These are phyloP conservation scores for Fusarium fujikuroi DNA, from an alignment of 2,329 filamentous ascomycete species.

Conservation along the genomic window DNA sequence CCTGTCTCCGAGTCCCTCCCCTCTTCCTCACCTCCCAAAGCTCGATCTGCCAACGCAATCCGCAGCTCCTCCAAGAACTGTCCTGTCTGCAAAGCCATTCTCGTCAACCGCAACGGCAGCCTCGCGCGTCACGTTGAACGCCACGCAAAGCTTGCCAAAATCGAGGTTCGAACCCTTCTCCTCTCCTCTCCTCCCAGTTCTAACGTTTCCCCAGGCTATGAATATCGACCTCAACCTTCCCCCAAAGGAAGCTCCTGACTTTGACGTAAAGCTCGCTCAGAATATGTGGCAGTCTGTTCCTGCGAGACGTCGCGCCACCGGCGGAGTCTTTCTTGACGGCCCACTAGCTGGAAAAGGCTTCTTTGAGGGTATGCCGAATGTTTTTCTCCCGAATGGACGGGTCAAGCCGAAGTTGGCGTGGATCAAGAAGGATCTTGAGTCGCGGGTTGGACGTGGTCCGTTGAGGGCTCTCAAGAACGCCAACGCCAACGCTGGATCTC, in stretches of 20 bases:
- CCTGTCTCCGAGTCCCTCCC: fast-evolving
- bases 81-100: slow-evolving; percentile 4
- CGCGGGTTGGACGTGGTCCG: not conserved
- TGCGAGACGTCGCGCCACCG: slow-evolving; percentile 2
- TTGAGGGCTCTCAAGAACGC: not conserved
- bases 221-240: not conserved
- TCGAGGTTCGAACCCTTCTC: not conserved
- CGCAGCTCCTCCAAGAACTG: not conserved
- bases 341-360: slow-evolving; percentile 14
- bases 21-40: not conserved
- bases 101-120: not conserved
- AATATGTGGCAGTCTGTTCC: slow-evolving; percentile 23
- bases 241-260: not conserved
- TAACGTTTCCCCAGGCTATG: not conserved
- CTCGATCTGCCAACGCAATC: fast-evolving
- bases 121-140: slow-evolving; percentile 11
- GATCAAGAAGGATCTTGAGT: slow-evolving; percentile 7
- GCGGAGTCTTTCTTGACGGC: slow-evolving; percentile 5
- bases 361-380: not conserved
- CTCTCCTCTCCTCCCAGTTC: fast-evolving
- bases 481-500: not conserved
- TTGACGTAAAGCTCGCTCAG: slow-evolving; percentile 1
- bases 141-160: slow-evolving; percentile 12
- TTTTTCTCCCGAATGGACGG: slow-evolving; percentile 9
- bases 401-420: slow-evolving; percentile 9